A percentile compares a stretch with the other conserved stretches of the same genome.
Conservation (phyloP, 768 basidiomycete genomes). For the Boletus speciosus region DNA sequence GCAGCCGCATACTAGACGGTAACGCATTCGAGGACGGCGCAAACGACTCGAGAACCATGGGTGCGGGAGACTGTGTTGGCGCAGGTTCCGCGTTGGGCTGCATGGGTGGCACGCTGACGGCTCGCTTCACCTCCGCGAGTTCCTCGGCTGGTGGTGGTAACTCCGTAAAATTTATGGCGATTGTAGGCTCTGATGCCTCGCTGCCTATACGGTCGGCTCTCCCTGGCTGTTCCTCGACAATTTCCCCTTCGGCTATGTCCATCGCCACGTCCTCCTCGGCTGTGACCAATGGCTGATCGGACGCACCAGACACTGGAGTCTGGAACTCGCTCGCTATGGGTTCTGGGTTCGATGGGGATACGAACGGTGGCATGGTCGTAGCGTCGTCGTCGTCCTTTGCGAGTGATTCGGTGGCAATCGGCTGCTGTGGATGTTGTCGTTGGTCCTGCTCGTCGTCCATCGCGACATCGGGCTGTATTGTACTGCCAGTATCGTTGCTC, state of each 20-base stretch:
- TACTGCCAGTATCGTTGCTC: background rate
- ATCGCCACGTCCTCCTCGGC: slow-evolving; percentile 24
- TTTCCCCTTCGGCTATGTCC: slow-evolving; percentile 19
- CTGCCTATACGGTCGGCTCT: slow-evolving; percentile 5
- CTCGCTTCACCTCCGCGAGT: slow-evolving; percentile 16
- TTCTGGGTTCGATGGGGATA: slow-evolving; percentile 11
- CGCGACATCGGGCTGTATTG: slow-evolving; percentile 2
- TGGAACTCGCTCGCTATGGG: slow-evolving; percentile 1
- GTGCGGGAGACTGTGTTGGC: slow-evolving; percentile 8
- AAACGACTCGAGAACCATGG: slow-evolving; percentile 12
- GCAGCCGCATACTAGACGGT: slow-evolving; percentile 13
- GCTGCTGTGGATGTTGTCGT: slow-evolving; percentile 2
- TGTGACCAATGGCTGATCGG: slow-evolving; percentile 23
- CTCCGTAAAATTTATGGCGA: slow-evolving; percentile 4
- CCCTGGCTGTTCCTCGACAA: slow-evolving; percentile 11
- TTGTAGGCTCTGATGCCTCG: background rate
- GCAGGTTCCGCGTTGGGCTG: slow-evolving; percentile 10
- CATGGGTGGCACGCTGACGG: slow-evolving; percentile 25
- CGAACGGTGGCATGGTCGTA: background rate
- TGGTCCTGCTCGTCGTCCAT: slow-evolving; percentile 24
- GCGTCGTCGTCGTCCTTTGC: slow-evolving; percentile 1
- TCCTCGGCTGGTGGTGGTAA: slow-evolving; percentile 10
- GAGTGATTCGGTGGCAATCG: background rate
- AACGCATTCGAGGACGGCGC: background rate
- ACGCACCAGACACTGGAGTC: slow-evolving; percentile 6